Evolutionary conservation across 257 asterid genomes (phyloP).

Genomic region (Primulina huaijiensis): DNA sequence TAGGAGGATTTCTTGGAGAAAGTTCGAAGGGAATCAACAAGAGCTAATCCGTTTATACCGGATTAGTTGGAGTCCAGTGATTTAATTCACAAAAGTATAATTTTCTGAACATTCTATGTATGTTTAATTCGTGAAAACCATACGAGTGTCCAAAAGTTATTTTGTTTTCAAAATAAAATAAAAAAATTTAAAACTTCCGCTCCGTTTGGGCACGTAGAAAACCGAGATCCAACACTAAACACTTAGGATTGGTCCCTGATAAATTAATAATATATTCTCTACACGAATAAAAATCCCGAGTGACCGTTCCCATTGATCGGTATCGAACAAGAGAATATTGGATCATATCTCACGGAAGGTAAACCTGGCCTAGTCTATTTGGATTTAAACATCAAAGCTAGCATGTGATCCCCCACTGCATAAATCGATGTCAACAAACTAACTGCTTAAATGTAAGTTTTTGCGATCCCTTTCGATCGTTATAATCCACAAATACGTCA

Average conservation of each 20-base stretch:
- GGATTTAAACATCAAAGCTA: neutral
- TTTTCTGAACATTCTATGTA: too few species aligned
- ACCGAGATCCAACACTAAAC: too few species aligned
- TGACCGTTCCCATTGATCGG: neutral
- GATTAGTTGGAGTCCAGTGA: too few species aligned
- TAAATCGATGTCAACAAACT: neutral
- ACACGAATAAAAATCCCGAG: neutral
- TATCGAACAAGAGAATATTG: neutral
- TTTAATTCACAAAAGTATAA: too few species aligned
- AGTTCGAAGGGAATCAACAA: too few species aligned
- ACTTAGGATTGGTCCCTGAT: neutral
- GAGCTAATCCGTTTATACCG: too few species aligned
- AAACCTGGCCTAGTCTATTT: neutral
- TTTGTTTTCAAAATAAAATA: too few species aligned
- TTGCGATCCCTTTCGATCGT: neutral
- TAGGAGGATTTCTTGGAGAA: too few species aligned
- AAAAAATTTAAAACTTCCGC: too few species aligned
- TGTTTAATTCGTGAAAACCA: too few species aligned
- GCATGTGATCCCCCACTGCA: neutral
- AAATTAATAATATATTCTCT: neutral
- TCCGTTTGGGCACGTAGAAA: too few species aligned
- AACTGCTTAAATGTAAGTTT: neutral
- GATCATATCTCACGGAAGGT: neutral
- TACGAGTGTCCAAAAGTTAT: too few species aligned
- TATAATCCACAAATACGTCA: neutral